Evolutionary conservation across 805 yeast genomes (phyloP).

Genomic region (Pichia cabralensis): DNA sequence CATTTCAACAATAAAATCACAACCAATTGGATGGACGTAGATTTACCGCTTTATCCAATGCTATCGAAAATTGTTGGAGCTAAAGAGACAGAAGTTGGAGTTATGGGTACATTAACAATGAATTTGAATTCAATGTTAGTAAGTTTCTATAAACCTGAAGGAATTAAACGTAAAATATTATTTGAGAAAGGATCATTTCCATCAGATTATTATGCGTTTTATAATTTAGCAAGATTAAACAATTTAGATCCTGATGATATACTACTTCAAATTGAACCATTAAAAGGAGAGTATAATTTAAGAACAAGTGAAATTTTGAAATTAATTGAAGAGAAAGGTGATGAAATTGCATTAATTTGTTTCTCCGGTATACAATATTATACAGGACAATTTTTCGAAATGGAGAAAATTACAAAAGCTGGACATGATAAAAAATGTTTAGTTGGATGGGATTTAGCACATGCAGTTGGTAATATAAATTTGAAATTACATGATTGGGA

Average conservation of each 20-base stretch:
- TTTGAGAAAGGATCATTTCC: slow-evolving; percentile 89
- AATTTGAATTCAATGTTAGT: slow-evolving; percentile 68
- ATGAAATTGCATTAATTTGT: slow-evolving; percentile 61
- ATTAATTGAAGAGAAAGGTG: slow-evolving; percentile 44
- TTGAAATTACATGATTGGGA: slow-evolving; percentile 75
- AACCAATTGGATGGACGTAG: slow-evolving; percentile 79
- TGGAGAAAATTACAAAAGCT: slow-evolving; percentile 52
- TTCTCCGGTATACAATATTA: slow-evolving; percentile 88
- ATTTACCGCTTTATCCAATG: slow-evolving; percentile 60
- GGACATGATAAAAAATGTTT: slow-evolving; percentile 46
- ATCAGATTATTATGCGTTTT: slow-evolving; percentile 80
- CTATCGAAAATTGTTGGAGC: slow-evolving; percentile 76
- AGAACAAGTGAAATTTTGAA: slow-evolving; percentile 54
- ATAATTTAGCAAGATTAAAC: slow-evolving; percentile 57
- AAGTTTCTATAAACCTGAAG: slow-evolving; percentile 64
- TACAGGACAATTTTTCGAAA: slow-evolving; percentile 81
- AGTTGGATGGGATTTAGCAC: slow-evolving; percentile 95
- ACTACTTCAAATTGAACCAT: slow-evolving; percentile 55
- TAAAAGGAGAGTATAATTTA: slow-evolving; percentile 45
- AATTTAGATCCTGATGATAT: slow-evolving; percentile 42
- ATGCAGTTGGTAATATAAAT: slow-evolving; percentile 83
- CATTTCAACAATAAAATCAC: slow-evolving; percentile 50
- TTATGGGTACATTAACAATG: slow-evolving; percentile 78
- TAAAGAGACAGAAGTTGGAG: slow-evolving; percentile 63
- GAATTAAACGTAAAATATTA: slow-evolving; percentile 53